Evolutionary conservation across 2,329 filamentous ascomycete genomes (phyloP).

Genomic region (Fusarium bulbicola): DNA sequence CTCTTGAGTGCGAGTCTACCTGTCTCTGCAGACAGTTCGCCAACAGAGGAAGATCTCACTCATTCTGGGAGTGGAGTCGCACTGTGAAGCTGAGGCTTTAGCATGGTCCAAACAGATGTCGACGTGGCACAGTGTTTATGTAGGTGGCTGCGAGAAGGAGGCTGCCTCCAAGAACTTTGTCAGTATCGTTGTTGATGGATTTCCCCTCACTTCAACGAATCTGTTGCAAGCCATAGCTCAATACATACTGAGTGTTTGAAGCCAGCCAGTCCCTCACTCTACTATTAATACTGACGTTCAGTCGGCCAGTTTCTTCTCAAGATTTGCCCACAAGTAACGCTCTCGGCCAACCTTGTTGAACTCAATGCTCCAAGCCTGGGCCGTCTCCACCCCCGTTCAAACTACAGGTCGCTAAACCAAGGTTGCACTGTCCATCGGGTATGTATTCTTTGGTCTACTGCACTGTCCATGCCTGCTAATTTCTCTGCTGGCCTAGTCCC

Average conservation of each 20-base stretch:
- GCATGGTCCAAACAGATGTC: background rate
- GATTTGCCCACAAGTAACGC: background rate
- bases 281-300: background rate
- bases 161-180: background rate
- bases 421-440: background rate
- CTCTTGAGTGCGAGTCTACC: background rate
- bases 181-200: background rate
- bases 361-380: background rate
- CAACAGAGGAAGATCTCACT: background rate
- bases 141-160: background rate
- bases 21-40: background rate
- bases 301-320: background rate
- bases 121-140: slow-evolving; percentile 26
- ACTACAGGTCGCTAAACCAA: background rate
- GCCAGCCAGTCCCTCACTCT: background rate
- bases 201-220: background rate
- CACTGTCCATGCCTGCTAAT: slow-evolving; percentile 35
- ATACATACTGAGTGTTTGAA: background rate
- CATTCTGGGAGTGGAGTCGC: background rate
- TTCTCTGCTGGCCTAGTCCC: slow-evolving; percentile 29
- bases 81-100: slow-evolving; percentile 22
- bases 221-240: background rate
- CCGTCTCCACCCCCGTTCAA: background rate
- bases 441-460: slow-evolving; percentile 5
- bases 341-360: background rate